phyloP scores from a whole-genome alignment of 2,329 filamentous ascomycete genomes.

The Fusarium scirpi region DNA sequence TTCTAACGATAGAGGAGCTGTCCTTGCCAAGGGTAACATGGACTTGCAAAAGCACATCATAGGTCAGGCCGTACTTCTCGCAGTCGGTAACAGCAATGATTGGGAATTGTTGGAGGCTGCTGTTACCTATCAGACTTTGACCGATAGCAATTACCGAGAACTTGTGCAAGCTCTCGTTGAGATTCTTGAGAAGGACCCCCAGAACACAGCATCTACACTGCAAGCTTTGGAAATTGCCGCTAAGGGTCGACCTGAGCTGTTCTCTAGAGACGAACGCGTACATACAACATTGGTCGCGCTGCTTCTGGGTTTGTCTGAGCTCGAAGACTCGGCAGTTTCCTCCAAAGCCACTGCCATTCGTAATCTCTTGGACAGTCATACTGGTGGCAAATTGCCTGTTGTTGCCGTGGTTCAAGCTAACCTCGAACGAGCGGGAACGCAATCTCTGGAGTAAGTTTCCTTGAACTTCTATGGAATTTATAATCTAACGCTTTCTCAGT shows the following conservation, averaged over 20 bases:
- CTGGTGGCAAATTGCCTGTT: constrained; percentile 58
- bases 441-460: constrained; percentile 63
- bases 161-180: constrained; percentile 53
- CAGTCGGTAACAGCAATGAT: constrained; percentile 49
- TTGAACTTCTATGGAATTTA: no score
- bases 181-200: constrained; percentile 49
- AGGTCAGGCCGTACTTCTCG: constrained; percentile 54
- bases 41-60: constrained; percentile 63
- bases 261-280: constrained; percentile 59
- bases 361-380: constrained; percentile 59
- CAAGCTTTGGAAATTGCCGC: constrained; percentile 62
- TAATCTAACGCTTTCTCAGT: constrained; percentile 46
- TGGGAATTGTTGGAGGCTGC: constrained; percentile 64
- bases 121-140: constrained; percentile 57
- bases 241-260: constrained; percentile 57
- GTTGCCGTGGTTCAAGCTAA: constrained; percentile 67
- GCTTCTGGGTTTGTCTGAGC: constrained; percentile 66
- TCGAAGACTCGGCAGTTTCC: constrained; percentile 55
- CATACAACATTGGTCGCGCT: constrained; percentile 65
- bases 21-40: constrained; percentile 54
- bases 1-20: constrained; percentile 56
- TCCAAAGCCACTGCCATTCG: constrained; percentile 58
- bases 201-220: constrained; percentile 51
- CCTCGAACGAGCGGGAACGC: constrained; percentile 61
- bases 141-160: constrained; percentile 49